A percentile compares a stretch with the other conserved stretches of the same genome.
Conservation (phyloP, 2,329 filamentous ascomycete species). For the Berkeleyomyces rouxiae region DNA sequence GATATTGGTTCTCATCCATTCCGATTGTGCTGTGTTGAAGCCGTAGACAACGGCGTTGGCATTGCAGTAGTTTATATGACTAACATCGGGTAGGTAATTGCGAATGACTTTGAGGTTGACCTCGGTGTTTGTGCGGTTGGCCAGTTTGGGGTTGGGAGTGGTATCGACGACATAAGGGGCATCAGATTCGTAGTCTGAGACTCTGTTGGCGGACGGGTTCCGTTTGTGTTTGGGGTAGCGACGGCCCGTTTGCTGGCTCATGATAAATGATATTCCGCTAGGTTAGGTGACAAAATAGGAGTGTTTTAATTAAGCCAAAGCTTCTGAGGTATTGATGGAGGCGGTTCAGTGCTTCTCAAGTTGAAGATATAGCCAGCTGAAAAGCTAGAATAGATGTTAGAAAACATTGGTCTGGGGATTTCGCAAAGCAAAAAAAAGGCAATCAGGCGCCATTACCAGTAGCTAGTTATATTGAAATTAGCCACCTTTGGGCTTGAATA, state of each 20-base stretch:
- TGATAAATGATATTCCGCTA: conserved; percentile 15
- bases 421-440: background rate
- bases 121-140: conserved; percentile 59
- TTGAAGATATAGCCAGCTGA: background rate
- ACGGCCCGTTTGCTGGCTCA: conserved; percentile 30
- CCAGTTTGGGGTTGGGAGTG: conserved; percentile 27
- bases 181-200: conserved; percentile 52
- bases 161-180: conserved; percentile 31
- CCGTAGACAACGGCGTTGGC: conserved; percentile 77
- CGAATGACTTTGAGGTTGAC: conserved; percentile 75
- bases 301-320: background rate
- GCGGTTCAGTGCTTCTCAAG: background rate
- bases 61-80: conserved; percentile 59
- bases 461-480: background rate
- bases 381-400: background rate
- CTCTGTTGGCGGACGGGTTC: conserved; percentile 25
- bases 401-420: background rate
- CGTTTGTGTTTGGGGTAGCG: conserved; percentile 24
- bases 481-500: no score
- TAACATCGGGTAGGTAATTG: conserved; percentile 62
- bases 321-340: background rate
- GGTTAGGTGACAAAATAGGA: background rate
- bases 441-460: background rate
- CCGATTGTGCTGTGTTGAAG: conserved; percentile 45
- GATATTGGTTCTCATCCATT: conserved; percentile 73